Base-by-base conservation (phyloP, 2,329 filamentous ascomycete species). In the Periconia macrospinosa region DNA sequence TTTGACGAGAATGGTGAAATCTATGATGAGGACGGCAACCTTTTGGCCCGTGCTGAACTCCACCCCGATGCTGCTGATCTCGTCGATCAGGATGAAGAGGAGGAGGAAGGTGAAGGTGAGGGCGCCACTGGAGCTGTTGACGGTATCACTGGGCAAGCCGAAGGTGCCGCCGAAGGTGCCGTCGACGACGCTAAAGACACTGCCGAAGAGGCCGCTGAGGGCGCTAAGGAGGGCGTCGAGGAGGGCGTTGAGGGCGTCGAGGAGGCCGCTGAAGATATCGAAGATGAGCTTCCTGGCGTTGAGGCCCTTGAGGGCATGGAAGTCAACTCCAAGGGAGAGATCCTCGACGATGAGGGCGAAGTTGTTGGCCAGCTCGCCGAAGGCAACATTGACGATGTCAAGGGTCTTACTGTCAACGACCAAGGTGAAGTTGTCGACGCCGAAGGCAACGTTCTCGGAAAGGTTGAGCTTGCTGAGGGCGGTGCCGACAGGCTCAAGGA, bases 1-100 rank as follows among this genome's bases (percentile, higher is more conserved):
- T 76, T 81, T 57, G 82, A 83, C 60, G 76, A 80, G 55, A 73
- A 81, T 23, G 81, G 81, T 48, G 80, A 83, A 60, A 81, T 84
- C 55, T 66, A 83, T n/a, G 79, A 83, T 54, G 75, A 82, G 2
- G 74, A 80, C 3, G 81, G 81, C 50, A 79, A 82, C 45, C 76
- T 83, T 47, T 72, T 83, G 49, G 81, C 81, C 50, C 77, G 77
- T 50, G 79, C 81, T 3, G 76, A 80, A 49, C 72, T 81, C 41
- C 78, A 79, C 62, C 74, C 76, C 8, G 79, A 81, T 50, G 73
- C 71, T 15, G 73, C 72, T 52, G 69, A 76, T 41, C 67, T 75
- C 8, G 63, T 73, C 44, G 69, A 70, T 44, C 62, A 71, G 23
- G 65, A 66, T n/a, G 70, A 62, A 1, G 71, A 69, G 5, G 66